A percentile compares a stretch with the other conserved stretches of the same genome.
phyloP scores from a whole-genome alignment of 2,329 filamentous ascomycete genomes.

The Metarhizium brunneum region DNA sequence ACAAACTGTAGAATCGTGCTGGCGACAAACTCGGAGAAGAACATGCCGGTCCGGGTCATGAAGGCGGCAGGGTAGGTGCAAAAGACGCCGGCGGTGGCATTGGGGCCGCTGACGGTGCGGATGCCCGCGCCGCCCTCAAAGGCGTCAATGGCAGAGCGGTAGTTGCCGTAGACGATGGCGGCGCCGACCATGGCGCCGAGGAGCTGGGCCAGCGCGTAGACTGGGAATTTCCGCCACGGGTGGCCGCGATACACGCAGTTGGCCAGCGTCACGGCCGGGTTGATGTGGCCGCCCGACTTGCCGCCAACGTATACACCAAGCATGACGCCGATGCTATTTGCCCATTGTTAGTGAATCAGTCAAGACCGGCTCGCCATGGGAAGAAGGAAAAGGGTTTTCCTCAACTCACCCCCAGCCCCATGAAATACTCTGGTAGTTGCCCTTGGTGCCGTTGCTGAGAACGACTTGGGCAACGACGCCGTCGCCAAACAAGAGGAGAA shows the following conservation, averaged over 20 bases:
- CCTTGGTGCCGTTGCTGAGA: slow-evolving; percentile 40
- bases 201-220: slow-evolving; percentile 57
- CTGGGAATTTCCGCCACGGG: slow-evolving; percentile 59
- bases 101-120: slow-evolving; percentile 50
- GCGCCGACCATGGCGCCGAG: slow-evolving; percentile 58
- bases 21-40: slow-evolving; percentile 64
- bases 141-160: slow-evolving; percentile 53
- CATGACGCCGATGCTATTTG: slow-evolving; percentile 53
- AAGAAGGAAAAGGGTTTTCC: neutral
- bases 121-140: slow-evolving; percentile 52
- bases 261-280: slow-evolving; percentile 61
- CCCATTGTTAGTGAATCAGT: neutral
- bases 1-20: slow-evolving; percentile 60
- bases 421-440: slow-evolving; percentile 39
- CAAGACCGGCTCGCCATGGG: no score
- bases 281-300: slow-evolving; percentile 59
- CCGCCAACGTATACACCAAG: slow-evolving; percentile 57
- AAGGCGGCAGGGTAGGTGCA: slow-evolving; percentile 63
- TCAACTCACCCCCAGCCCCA: slow-evolving; percentile 39
- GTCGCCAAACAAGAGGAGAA: slow-evolving; percentile 60
- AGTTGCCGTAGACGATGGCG: slow-evolving; percentile 53
- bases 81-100: slow-evolving; percentile 60
- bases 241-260: slow-evolving; percentile 61
- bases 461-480: slow-evolving; percentile 63
- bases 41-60: slow-evolving; percentile 56